Evolutionary conservation across 306 rosid genomes (phyloP).

Genomic region (Prunus padus): DNA sequence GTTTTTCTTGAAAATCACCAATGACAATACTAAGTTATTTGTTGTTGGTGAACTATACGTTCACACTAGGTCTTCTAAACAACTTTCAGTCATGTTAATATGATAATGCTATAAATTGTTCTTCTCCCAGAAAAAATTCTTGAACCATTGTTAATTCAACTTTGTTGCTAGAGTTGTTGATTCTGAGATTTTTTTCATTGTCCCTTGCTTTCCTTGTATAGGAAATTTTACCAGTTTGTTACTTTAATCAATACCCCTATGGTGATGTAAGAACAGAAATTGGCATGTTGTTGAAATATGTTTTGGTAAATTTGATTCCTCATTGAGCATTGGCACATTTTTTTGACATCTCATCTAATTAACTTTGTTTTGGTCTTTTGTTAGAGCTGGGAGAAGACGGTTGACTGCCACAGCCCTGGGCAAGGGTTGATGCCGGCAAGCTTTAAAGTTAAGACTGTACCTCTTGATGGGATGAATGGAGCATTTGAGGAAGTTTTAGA

Average conservation of each 20-base stretch:
- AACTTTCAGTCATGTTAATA: neutral
- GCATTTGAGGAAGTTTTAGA: constrained; percentile 79
- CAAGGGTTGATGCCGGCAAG: constrained; percentile 97
- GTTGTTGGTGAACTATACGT: neutral
- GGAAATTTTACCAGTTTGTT: neutral
- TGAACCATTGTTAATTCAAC: neutral
- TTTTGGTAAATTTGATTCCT: neutral
- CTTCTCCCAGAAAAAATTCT: neutral
- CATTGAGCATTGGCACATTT: constrained; percentile 10
- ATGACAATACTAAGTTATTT: neutral
- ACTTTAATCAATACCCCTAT: neutral
- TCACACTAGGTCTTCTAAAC: neutral
- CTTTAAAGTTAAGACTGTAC: constrained; percentile 66
- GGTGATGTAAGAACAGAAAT: neutral
- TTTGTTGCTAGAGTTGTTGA: neutral
- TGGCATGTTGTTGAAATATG: neutral
- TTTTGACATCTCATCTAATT: constrained; percentile 9
- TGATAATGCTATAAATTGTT: neutral
- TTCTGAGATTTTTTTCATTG: neutral
- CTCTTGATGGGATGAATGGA: constrained; percentile 71
- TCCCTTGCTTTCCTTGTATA: neutral
- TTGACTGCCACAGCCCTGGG: constrained; percentile 90
- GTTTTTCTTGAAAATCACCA: neutral
- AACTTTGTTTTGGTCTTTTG: constrained; percentile 13
- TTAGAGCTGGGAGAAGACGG: constrained; percentile 94